A percentile compares a stretch with the other conserved stretches of the same genome.
Conservation (phyloP, 495 filamentous ascomycete species). For the Penicillium lividum region DNA sequence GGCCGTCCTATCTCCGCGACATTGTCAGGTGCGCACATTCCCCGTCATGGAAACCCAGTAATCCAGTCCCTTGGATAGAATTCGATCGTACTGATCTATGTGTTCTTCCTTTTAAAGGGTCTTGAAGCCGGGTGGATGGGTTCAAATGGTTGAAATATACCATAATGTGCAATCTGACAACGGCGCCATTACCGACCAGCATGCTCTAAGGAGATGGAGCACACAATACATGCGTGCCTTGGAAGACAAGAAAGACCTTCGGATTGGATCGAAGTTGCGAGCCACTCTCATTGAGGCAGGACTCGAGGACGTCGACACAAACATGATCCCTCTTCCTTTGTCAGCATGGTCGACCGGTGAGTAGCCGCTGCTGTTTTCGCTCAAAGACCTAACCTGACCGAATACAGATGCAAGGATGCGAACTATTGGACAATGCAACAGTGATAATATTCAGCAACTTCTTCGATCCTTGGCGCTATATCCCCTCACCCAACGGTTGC, state of each 20-base stretch:
- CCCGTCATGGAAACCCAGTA: slow-evolving; percentile 5
- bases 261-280: slow-evolving; percentile 64
- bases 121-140: slow-evolving; percentile 74
- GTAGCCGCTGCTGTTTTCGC: slow-evolving; percentile 13
- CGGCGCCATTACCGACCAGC: slow-evolving; percentile 69
- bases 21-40: slow-evolving; percentile 57
- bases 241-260: slow-evolving; percentile 68
- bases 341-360: slow-evolving; percentile 74
- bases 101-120: slow-evolving; percentile 39
- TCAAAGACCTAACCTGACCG: slow-evolving; percentile 5
- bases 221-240: slow-evolving; percentile 65
- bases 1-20: slow-evolving; percentile 78
- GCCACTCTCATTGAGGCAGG: slow-evolving; percentile 66
- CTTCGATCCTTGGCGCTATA: slow-evolving; percentile 64
- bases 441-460: slow-evolving; percentile 60
- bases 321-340: slow-evolving; percentile 71
- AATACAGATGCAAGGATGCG: slow-evolving; percentile 58
- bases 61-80: background rate
- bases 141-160: slow-evolving; percentile 89
- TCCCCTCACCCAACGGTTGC: slow-evolving; percentile 56
- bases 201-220: slow-evolving; percentile 76
- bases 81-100: slow-evolving; percentile 20
- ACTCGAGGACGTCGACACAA: slow-evolving; percentile 68
- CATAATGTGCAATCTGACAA: slow-evolving; percentile 89
- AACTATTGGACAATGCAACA: slow-evolving; percentile 62